Conservation (phyloP, 179 eudicot genomes). For the Pouteria campechiana region DNA sequence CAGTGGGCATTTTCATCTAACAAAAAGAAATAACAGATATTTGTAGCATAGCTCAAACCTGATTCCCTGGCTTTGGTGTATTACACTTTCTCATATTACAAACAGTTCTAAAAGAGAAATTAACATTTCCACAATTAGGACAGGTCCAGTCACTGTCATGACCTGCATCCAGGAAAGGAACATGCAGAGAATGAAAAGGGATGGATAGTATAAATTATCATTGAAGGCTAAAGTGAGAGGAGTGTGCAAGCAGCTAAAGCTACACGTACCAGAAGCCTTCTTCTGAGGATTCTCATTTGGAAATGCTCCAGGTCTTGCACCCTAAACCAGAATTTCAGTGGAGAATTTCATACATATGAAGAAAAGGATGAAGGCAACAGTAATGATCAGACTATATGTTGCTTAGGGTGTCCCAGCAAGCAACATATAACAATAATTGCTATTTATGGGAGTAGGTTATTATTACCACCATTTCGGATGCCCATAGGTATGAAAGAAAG, state of each 20-base stretch:
- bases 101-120: constrained; percentile 84
- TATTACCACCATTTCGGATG: too few species aligned
- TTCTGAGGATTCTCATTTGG: constrained; percentile 56
- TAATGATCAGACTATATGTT: too few species aligned
- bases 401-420: too few species aligned
- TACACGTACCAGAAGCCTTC: constrained; percentile 27
- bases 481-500: too few species aligned
- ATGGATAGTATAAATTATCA: too few species aligned
- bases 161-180: constrained; percentile 38
- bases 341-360: background rate
- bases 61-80: constrained; percentile 91
- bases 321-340: constrained; percentile 28
- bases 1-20: too few species aligned
- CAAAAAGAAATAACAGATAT: background rate
- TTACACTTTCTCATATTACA: constrained; percentile 99
- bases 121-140: constrained; percentile 95
- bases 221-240: too few species aligned
- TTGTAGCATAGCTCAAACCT: constrained; percentile 30
- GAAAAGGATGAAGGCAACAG: too few species aligned
- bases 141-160: constrained; percentile 94
- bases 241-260: background rate
- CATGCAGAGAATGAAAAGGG: too few species aligned
- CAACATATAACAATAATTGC: too few species aligned
- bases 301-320: constrained; percentile 70
- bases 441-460: too few species aligned